Evolutionary conservation across 352 stramenopile genomes (phyloP).

Genomic region (Phytophthora litchii): DNA sequence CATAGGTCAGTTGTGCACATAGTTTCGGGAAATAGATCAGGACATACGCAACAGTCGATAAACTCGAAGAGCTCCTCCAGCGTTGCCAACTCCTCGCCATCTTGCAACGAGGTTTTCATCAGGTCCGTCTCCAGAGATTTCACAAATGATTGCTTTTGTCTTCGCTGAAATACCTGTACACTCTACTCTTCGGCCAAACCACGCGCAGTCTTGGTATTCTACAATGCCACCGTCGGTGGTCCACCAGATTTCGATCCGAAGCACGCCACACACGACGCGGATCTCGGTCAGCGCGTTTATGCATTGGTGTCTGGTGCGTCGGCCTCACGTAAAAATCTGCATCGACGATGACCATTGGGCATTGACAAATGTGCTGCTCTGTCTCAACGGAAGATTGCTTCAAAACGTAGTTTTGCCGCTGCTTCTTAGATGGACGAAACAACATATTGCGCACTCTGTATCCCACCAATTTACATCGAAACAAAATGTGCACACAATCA

Average conservation of each 20-base stretch:
- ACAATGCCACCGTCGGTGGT: background rate
- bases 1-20: background rate
- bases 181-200: slow-evolving; percentile 2
- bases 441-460: too few relatives aligned
- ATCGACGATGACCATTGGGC: background rate
- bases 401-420: slow-evolving; percentile 4
- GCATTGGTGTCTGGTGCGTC: slow-evolving; percentile 5
- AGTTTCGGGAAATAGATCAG: slow-evolving; percentile 2
- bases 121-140: background rate
- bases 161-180: background rate
- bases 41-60: slow-evolving; percentile 29
- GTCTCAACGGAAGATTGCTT: slow-evolving; percentile 1
- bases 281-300: slow-evolving; percentile 7
- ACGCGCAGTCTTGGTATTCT: background rate
- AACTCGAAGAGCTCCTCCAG: slow-evolving; percentile 37
- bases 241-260: too few relatives aligned
- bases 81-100: slow-evolving; percentile 20
- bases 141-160: slow-evolving; percentile 6
- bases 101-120: slow-evolving; percentile 15
- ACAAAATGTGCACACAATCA: too few relatives aligned
- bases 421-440: too few relatives aligned
- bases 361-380: too few relatives aligned
- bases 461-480: too few relatives aligned
- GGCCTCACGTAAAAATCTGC: slow-evolving; percentile 2
- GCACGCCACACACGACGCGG: background rate